These are phyloP conservation scores for Zygosaccharomyces bailii DNA, from an alignment of 805 yeast genomes.

Conservation along the genomic window DNA sequence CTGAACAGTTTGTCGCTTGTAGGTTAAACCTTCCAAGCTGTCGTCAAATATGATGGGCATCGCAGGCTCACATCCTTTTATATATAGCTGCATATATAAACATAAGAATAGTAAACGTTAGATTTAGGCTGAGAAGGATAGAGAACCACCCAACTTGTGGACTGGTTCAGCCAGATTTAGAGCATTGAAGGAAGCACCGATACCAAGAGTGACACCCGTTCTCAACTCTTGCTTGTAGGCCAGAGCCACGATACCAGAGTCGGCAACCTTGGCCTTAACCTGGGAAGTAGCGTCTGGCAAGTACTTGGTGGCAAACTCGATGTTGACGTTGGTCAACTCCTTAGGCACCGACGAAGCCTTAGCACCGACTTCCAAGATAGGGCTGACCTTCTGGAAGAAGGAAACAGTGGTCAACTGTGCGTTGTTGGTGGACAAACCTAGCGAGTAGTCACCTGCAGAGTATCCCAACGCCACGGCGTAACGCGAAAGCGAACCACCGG, in stretches of 20 bases:
- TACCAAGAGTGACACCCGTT: constrained; percentile 95
- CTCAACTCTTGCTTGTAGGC: constrained; percentile 92
- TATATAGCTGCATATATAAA: background rate
- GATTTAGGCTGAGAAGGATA: constrained; percentile 82
- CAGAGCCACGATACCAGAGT: constrained; percentile 89
- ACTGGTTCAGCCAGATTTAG: constrained; percentile 93
- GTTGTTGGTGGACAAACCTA: constrained; percentile 70
- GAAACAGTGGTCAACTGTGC: constrained; percentile 89
- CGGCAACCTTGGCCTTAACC: constrained; percentile 95
- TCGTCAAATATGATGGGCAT: background rate
- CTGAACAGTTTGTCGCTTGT: no score
- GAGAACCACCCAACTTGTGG: constrained; percentile 95
- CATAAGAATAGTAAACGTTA: constrained; percentile 1
- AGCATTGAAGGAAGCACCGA: constrained; percentile 96
- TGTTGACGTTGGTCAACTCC: constrained; percentile 67
- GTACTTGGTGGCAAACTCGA: constrained; percentile 96
- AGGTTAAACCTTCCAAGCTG: background rate
- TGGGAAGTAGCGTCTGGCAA: constrained; percentile 80
- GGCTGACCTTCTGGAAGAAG: constrained; percentile 93
- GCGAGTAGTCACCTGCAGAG: constrained; percentile 81
- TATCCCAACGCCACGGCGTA: constrained; percentile 93
- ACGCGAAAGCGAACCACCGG: constrained; percentile 87
- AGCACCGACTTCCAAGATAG: constrained; percentile 94
- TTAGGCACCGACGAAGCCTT: constrained; percentile 93
- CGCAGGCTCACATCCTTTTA: background rate